These are phyloP conservation scores for Bipolaris sorokiniana DNA, from an alignment of 2,329 filamentous ascomycete species.

Conservation along the genomic window DNA sequence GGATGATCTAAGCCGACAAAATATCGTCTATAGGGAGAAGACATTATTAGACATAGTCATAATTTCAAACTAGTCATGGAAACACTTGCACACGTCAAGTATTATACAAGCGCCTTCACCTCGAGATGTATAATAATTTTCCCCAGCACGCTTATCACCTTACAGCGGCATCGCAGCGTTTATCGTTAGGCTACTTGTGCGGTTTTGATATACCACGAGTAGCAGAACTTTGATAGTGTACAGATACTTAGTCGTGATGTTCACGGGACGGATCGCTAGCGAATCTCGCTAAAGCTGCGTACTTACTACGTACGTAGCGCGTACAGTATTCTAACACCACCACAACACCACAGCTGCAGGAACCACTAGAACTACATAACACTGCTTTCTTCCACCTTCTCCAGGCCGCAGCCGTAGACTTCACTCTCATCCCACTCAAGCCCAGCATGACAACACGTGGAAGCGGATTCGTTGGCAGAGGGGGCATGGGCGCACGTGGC, in stretches of 20 bases:
- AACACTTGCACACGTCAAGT: neutral
- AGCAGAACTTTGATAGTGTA: neutral
- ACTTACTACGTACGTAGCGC: neutral
- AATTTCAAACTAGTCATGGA: neutral
- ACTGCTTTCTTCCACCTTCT: neutral
- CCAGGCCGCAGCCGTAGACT: neutral
- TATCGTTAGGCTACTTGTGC: neutral
- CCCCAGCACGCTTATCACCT: neutral
- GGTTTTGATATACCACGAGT: neutral
- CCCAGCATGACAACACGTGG: constrained; percentile 12
- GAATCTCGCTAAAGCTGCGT: neutral
- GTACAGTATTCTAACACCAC: neutral
- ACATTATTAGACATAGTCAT: neutral
- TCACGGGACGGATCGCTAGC: neutral
- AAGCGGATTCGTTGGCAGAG: constrained; percentile 13
- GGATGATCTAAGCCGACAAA: neutral
- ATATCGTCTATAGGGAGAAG: neutral
- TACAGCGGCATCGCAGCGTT: neutral
- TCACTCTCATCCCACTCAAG: neutral
- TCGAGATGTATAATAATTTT: neutral
- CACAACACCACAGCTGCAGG: neutral
- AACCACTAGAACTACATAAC: neutral
- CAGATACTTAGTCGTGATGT: neutral
- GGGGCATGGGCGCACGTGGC: constrained; percentile 5
- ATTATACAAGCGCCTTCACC: neutral